These are phyloP conservation scores for Cryptomeria japonica DNA, from an alignment of 75 land plant species.

Conservation along the genomic window DNA sequence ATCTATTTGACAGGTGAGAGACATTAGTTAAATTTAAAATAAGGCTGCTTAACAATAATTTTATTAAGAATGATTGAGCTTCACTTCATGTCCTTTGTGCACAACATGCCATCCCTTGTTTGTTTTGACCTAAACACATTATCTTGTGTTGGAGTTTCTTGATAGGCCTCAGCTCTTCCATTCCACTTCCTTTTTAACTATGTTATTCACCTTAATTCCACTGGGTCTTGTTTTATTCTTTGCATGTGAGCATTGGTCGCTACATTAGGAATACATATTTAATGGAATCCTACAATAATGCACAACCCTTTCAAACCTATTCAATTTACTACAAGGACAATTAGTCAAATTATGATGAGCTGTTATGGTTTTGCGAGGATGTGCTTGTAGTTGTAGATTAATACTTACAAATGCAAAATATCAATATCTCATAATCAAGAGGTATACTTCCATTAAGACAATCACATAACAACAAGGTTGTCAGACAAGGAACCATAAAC, in stretches of 20 bases:
- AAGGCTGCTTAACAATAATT: background rate
- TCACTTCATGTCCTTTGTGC: background rate
- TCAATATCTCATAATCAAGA: background rate
- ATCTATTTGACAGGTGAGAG: background rate
- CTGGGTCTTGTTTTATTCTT: background rate
- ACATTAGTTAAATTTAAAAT: background rate
- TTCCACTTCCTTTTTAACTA: background rate
- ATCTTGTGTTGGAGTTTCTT: background rate
- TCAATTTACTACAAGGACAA: background rate
- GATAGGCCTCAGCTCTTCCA: background rate
- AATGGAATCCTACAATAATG: background rate
- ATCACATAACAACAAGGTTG: background rate
- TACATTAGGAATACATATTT: background rate
- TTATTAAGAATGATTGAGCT: background rate
- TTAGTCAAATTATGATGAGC: background rate
- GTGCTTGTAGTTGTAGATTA: background rate
- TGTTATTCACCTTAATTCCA: background rate
- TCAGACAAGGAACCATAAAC: background rate
- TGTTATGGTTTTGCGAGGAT: background rate
- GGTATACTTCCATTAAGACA: background rate
- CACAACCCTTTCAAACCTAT: background rate
- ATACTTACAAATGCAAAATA: background rate
- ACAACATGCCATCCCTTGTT: background rate
- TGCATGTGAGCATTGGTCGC: background rate
- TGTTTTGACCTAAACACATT: background rate